Base-by-base conservation (phyloP, 768 basidiomycete genomes). In the Cystoderma amianthinum region DNA sequence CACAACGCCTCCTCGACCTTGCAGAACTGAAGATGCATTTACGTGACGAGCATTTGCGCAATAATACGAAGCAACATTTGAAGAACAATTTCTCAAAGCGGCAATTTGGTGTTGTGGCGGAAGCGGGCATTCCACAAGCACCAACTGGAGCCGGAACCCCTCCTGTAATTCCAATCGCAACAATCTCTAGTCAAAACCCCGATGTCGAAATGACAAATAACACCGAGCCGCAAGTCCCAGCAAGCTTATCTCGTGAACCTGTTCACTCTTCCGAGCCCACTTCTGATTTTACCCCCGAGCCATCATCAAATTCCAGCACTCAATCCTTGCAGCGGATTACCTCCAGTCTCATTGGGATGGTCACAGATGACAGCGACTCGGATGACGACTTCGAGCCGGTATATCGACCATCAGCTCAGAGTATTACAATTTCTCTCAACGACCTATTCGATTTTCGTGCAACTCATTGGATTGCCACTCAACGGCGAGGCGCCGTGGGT, bases 1-100 rank as follows among this genome's bases (percentile, higher is more conserved):
- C 25, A 2, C 7, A 41, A n/a, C 39, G 32, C 5, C 43, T 65
- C n/a, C 43, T 39, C 1, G 43, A 54, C 21, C 42, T 60, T 24
- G 50, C 55, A 2, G 59, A 63, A 36, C 46, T 58, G n/a, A 49
- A 51, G 32, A 47, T 63, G 39, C 55, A 59, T 30, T 19, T 62
- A 18, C 35, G 54, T 17, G 52, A 62, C 44, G 55, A 55, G 36
- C 49, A 59, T 39, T 13, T 48, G 11, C 41, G 11, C 10, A 38
- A 17, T 20, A 22, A 38, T 10, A 17, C 10, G 19, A n/a, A n/a
- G n/a, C n/a, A n/a, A n/a, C n/a, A n/a, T n/a, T n/a, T n/a, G n/a
- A n/a, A n/a, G n/a, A n/a, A 9, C 34, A 36, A 36, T n/a, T n/a
- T n/a, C n/a, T n/a, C 10, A 36, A 17, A 36, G 16, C 9, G 9